Evolutionary conservation across 2,329 filamentous ascomycete species (phyloP).

Genomic region (Chaetomiaceae sp.): DNA sequence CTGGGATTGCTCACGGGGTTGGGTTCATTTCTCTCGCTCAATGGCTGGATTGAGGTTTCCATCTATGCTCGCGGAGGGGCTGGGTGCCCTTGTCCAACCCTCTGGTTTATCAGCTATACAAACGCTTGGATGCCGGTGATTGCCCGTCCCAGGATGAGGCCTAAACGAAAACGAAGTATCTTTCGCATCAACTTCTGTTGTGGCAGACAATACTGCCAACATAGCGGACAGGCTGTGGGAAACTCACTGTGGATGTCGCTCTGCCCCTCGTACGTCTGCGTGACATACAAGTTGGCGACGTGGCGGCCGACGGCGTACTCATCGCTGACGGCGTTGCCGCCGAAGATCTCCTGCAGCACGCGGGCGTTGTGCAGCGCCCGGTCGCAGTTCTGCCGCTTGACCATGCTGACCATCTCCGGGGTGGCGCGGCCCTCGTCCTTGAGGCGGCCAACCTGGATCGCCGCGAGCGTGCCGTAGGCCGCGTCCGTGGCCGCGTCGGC

Average conservation of each 20-base stretch:
- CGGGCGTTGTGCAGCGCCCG: slow-evolving; percentile 74
- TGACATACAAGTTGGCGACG: slow-evolving; percentile 93
- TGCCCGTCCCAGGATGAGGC: slow-evolving; percentile 58
- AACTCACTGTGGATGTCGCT: slow-evolving; percentile 89
- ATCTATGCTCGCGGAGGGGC: too few relatives aligned
- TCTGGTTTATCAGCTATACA: too few relatives aligned
- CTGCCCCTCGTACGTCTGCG: slow-evolving; percentile 96
- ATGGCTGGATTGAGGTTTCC: too few relatives aligned
- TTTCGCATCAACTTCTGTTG: too few relatives aligned
- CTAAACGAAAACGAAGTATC: too few relatives aligned
- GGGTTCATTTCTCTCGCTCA: too few relatives aligned
- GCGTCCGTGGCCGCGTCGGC: slow-evolving; percentile 88
- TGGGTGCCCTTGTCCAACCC: too few relatives aligned
- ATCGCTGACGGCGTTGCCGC: slow-evolving; percentile 95
- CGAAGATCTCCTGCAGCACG: slow-evolving; percentile 87
- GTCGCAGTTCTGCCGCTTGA: slow-evolving; percentile 98
- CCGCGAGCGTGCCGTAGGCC: slow-evolving; percentile 83
- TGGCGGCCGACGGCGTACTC: slow-evolving; percentile 94
- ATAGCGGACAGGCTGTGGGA: too few relatives aligned
- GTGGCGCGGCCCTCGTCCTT: slow-evolving; percentile 85
- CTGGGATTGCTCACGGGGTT: too few relatives aligned
- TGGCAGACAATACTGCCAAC: too few relatives aligned
- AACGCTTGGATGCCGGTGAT: slow-evolving; percentile 74
- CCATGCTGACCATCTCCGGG: slow-evolving; percentile 94
- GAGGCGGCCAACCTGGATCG: slow-evolving; percentile 82